Evolutionary conservation across 1,284 basidiomycete species (phyloP).

Genomic region (Ceratobasidium sp.): DNA sequence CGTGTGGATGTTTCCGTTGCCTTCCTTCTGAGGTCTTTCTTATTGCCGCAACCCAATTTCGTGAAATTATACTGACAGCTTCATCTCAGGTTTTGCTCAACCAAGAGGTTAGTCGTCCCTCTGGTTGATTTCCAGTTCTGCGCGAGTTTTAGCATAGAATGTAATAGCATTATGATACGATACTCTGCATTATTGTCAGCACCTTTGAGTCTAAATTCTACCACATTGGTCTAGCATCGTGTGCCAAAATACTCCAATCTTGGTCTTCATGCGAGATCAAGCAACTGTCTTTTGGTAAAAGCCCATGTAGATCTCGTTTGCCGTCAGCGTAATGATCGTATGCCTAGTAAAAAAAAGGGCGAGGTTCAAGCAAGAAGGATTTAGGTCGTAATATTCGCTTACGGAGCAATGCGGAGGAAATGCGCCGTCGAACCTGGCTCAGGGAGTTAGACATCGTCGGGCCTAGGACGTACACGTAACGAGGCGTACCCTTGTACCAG

Average conservation of each 20-base stretch:
- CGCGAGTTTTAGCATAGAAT: no score
- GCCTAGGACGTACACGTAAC: neutral
- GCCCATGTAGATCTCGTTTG: conserved; percentile 84
- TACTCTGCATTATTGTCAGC: neutral
- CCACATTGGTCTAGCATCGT: neutral
- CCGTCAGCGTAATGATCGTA: conserved; percentile 86
- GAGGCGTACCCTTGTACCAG: conserved; percentile 84
- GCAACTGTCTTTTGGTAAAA: conserved; percentile 67
- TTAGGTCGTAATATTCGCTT: conserved; percentile 60
- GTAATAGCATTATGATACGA: neutral
- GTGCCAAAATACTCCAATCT: neutral
- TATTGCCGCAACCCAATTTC: neutral
- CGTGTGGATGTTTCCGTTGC: conserved; percentile 69
- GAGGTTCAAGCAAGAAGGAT: neutral
- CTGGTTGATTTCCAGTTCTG: neutral
- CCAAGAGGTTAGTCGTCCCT: neutral
- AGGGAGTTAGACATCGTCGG: neutral
- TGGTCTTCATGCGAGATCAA: neutral
- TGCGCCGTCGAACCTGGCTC: conserved; percentile 85
- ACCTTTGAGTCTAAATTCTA: neutral
- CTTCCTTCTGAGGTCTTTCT: conserved; percentile 64
- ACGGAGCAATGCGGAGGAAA: conserved; percentile 88
- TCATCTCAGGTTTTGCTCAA: neutral
- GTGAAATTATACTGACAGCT: neutral
- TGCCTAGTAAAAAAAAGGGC: conserved; percentile 52